phyloP scores from a whole-genome alignment of 176 grass and related monocot genomes.

The Elymus sibiricus region DNA sequence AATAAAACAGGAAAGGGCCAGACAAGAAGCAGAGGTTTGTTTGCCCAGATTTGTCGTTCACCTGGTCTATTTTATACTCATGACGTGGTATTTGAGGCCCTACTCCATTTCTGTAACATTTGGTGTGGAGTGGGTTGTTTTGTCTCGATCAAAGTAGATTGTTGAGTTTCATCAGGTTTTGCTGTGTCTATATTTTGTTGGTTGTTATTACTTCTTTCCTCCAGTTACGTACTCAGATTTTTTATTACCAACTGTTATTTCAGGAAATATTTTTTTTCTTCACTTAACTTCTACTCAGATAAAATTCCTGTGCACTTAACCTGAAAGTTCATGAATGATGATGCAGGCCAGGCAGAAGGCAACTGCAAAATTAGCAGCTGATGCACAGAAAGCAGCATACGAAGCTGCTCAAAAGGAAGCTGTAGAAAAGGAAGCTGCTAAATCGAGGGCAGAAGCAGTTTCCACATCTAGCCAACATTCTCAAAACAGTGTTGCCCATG shows the following conservation, averaged over 20 bases:
- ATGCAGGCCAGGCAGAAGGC: conserved; percentile 65
- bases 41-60: conserved; percentile 16
- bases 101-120: conserved; percentile 9
- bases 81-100: background rate
- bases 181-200: background rate
- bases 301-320: background rate
- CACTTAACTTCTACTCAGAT: conserved; percentile 2
- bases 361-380: conserved; percentile 74
- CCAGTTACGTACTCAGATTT: background rate
- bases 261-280: background rate
- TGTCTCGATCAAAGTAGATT: background rate
- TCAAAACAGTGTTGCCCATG: conserved; percentile 9
- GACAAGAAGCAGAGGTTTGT: conserved; percentile 80
- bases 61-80: background rate
- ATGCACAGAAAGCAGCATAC: conserved; percentile 50
- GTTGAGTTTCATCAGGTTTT: conserved; percentile 1
- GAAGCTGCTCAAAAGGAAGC: conserved; percentile 73
- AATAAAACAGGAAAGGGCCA: conserved; percentile 64
- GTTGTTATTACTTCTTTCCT: background rate
- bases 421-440: no score
- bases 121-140: background rate
- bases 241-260: background rate
- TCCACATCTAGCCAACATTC: conserved; percentile 28
- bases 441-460: conserved; percentile 38
- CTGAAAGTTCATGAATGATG: conserved; percentile 18